These are phyloP conservation scores for Moesziomyces sp. DNA, from an alignment of 1,284 basidiomycete species.

Conservation along the genomic window DNA sequence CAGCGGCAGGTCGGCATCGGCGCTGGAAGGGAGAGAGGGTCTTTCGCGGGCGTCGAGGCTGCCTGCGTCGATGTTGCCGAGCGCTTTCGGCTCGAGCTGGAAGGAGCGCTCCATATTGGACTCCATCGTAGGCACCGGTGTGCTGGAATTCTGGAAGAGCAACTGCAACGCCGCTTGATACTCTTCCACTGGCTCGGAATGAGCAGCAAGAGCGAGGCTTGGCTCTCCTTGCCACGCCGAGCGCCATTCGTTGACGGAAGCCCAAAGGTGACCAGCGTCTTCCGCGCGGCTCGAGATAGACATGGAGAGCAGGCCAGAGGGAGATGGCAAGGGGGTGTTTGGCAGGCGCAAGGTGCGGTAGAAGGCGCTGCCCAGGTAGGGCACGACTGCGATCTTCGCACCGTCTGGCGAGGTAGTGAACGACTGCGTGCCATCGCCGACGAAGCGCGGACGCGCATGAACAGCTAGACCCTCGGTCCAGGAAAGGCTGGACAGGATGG, in stretches of 20 bases:
- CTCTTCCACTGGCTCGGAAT: conserved; percentile 38
- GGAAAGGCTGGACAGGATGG: conserved; percentile 52
- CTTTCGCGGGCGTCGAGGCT: conserved; percentile 38
- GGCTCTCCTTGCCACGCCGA: conserved; percentile 24
- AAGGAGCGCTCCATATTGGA: conserved; percentile 48
- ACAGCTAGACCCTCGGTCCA: conserved; percentile 57
- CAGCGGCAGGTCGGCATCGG: conserved; percentile 30
- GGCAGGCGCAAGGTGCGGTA: conserved; percentile 17
- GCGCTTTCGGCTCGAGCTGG: conserved; percentile 48
- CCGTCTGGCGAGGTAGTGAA: conserved; percentile 20
- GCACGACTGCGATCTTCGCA: conserved; percentile 19
- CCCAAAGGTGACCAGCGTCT: conserved; percentile 18
- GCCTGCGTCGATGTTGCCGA: conserved; percentile 45
- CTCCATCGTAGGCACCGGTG: conserved; percentile 3
- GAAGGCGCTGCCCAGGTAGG: conserved; percentile 53
- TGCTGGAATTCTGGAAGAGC: conserved; percentile 29
- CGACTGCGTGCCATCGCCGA: conserved; percentile 16
- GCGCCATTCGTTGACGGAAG: conserved; percentile 22
- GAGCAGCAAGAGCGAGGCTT: conserved; percentile 7
- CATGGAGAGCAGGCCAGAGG: neutral
- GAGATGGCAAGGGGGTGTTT: neutral
- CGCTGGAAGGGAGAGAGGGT: conserved; percentile 12
- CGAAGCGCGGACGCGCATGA: conserved; percentile 34
- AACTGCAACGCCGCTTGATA: conserved; percentile 46
- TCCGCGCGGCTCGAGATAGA: conserved; percentile 21